Evolutionary conservation across 2,329 filamentous ascomycete species (phyloP).

Genomic region (Colletotrichum sp.): DNA sequence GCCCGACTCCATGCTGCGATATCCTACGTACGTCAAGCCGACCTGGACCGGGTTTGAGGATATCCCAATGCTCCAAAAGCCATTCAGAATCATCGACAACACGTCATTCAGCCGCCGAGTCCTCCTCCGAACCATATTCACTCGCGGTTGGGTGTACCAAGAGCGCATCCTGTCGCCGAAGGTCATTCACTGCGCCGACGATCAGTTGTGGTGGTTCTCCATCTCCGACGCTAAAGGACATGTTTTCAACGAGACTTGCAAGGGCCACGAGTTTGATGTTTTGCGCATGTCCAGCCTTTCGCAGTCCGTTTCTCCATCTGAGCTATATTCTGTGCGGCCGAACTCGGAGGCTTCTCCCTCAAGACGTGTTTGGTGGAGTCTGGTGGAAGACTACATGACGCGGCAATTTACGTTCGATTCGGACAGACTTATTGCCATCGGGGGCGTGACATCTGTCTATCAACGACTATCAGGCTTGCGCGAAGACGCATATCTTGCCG

Average conservation of each 20-base stretch:
- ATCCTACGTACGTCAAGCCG: not conserved
- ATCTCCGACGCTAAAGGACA: not conserved
- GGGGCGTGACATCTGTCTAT: not conserved
- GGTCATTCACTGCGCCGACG: not conserved
- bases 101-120: not conserved
- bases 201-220: not conserved
- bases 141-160: not conserved
- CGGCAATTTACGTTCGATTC: not conserved
- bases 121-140: not conserved
- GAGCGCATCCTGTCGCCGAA: not conserved
- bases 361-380: not conserved
- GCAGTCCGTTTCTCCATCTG: not conserved
- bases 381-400: not conserved
- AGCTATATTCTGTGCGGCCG: not conserved
- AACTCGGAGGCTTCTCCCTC: not conserved
- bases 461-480: not conserved
- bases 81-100: not conserved
- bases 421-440: not conserved
- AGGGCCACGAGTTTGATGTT: not conserved
- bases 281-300: not conserved
- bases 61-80: not conserved
- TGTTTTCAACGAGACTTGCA: not conserved
- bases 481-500: not conserved
- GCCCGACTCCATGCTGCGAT: not conserved
- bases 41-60: not conserved